Evolutionary conservation across 2,329 filamentous ascomycete genomes (phyloP).

Genomic region (Aspergillus transmontanensis): DNA sequence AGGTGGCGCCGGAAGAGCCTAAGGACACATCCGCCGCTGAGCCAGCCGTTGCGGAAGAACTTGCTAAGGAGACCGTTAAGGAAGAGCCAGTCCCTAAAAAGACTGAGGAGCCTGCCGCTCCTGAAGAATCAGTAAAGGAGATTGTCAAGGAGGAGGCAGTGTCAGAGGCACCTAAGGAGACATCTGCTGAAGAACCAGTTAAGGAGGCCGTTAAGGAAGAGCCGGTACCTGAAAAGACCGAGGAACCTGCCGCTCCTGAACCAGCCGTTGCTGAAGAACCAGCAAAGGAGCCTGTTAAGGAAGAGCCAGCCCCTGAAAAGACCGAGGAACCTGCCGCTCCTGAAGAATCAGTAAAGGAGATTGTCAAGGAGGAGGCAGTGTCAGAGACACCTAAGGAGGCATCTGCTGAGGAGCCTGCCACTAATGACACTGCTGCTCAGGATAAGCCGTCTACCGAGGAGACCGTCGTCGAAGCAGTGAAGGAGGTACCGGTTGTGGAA

Average conservation of each 20-base stretch:
- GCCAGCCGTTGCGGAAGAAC: slow-evolving; percentile 6
- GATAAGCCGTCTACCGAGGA: slow-evolving; percentile 1
- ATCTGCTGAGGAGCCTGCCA: not conserved
- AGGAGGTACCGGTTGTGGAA: not conserved
- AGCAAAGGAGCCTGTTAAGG: not conserved
- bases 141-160: slow-evolving; percentile 7
- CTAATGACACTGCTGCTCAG: not conserved
- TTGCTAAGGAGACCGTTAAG: not conserved
- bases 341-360: slow-evolving; percentile 3
- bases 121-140: no score
- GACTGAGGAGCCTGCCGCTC: no score
- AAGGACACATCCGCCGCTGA: not conserved
- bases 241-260: slow-evolving; percentile 8
- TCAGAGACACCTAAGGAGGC: not conserved
- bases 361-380: not conserved
- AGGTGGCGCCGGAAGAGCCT: not conserved
- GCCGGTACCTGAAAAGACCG: slow-evolving; percentile 12
- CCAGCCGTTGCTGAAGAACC: slow-evolving; percentile 6
- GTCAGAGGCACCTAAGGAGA: slow-evolving; percentile 10
- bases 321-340: slow-evolving; percentile 6
- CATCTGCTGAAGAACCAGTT: slow-evolving; percentile 8
- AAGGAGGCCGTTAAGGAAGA: slow-evolving; percentile 12
- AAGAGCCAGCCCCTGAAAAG: slow-evolving; percentile 16
- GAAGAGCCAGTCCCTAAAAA: no score
- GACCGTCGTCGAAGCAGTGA: not conserved